These are phyloP conservation scores for Atalantia buxifolia DNA, from an alignment of 345 rosid genomes.

Conservation along the genomic window DNA sequence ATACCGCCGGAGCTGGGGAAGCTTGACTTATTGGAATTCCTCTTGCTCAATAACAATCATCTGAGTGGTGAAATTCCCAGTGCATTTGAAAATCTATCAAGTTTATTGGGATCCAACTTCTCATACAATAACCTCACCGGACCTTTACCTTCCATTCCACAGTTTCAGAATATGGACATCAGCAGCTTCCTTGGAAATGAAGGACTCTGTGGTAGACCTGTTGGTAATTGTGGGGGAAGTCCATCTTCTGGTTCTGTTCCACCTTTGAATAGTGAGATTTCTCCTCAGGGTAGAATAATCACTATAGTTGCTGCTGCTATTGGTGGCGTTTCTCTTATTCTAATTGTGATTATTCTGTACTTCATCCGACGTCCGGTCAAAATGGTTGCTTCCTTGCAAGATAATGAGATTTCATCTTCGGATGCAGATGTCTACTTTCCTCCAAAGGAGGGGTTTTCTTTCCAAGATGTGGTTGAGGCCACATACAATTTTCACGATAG, in stretches of 20 bases:
- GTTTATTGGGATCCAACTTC: slow-evolving; percentile 85
- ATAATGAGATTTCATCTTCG: slow-evolving; percentile 38
- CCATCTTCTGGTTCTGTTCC: slow-evolving; percentile 32
- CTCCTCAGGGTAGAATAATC: slow-evolving; percentile 54
- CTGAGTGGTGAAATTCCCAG: slow-evolving; percentile 72
- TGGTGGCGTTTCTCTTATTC: slow-evolving; percentile 75
- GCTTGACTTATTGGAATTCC: slow-evolving; percentile 59
- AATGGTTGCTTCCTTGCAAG: slow-evolving; percentile 41
- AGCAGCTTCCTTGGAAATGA: slow-evolving; percentile 65
- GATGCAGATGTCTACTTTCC: slow-evolving; percentile 70
- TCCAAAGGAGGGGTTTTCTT: slow-evolving; percentile 80
- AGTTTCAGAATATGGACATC: slow-evolving; percentile 59
- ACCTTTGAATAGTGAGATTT: slow-evolving; percentile 16
- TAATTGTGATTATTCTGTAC: slow-evolving; percentile 58
- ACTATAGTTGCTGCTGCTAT: slow-evolving; percentile 50
- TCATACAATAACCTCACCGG: slow-evolving; percentile 83
- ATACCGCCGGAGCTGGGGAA: slow-evolving; percentile 79
- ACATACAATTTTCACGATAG: slow-evolving; percentile 77
- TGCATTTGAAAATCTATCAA: slow-evolving; percentile 58
- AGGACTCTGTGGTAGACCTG: slow-evolving; percentile 80
- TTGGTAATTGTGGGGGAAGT: slow-evolving; percentile 43
- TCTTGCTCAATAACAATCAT: slow-evolving; percentile 74
- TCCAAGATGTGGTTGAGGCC: slow-evolving; percentile 78
- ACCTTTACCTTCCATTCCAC: slow-evolving; percentile 51
- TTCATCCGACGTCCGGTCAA: slow-evolving; percentile 54